These are phyloP conservation scores for Termitomyces sp. DNA, from an alignment of 768 basidiomycete species.

Conservation along the genomic window DNA sequence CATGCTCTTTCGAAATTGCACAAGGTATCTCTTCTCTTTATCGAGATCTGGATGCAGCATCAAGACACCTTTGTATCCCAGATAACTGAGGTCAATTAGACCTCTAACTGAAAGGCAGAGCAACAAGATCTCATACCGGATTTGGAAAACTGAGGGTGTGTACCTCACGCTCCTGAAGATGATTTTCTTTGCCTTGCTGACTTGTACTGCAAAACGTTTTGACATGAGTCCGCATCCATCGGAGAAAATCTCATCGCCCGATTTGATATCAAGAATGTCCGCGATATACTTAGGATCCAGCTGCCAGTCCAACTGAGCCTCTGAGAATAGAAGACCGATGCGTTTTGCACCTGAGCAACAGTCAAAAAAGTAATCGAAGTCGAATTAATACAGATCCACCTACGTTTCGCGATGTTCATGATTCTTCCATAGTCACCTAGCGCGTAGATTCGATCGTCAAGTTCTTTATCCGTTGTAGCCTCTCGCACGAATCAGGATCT, in stretches of 20 bases:
- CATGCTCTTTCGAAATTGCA: constrained; percentile 65
- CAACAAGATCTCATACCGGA: constrained; percentile 37
- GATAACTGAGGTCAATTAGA: constrained; percentile 38
- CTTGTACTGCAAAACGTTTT: constrained; percentile 41
- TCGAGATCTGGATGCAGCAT: constrained; percentile 65
- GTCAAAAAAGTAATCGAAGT: background rate
- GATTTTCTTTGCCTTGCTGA: constrained; percentile 52
- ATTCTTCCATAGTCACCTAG: constrained; percentile 58
- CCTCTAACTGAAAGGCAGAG: background rate
- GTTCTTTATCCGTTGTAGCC: constrained; percentile 49
- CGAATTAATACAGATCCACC: constrained; percentile 14
- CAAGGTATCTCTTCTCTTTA: constrained; percentile 37
- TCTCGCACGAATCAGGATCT: constrained; percentile 61
- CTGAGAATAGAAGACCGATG: constrained; percentile 65
- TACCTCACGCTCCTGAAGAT: constrained; percentile 53
- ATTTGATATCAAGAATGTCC: constrained; percentile 59
- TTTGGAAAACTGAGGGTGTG: constrained; percentile 60
- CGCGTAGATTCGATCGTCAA: constrained; percentile 53
- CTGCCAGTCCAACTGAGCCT: constrained; percentile 53
- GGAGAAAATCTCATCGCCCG: constrained; percentile 56
- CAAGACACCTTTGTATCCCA: constrained; percentile 70
- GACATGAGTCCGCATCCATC: constrained; percentile 70
- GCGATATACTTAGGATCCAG: constrained; percentile 44
- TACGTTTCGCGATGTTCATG: constrained; percentile 64
- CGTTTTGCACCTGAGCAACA: constrained; percentile 54